Percentiles rank a stretch among this genome's conserved stretches.
Evolutionary conservation across 139 green algal genomes (phyloP).

Genomic region (Yamagishiella unicocca): DNA sequence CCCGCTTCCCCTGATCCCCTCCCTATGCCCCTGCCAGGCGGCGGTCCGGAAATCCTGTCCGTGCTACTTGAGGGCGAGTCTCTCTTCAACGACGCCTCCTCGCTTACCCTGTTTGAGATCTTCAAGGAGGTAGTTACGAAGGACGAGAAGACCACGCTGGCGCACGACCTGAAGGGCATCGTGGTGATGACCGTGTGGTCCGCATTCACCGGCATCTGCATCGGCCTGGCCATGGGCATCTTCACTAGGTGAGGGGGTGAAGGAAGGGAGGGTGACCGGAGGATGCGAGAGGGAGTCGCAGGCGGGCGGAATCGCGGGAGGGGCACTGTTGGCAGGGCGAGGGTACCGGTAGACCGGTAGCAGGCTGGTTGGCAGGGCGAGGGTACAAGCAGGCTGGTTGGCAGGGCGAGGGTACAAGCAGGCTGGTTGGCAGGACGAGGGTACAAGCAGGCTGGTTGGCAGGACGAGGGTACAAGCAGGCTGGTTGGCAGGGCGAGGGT

Average conservation of each 20-base stretch:
- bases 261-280: not conserved
- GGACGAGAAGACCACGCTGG: conserved; percentile 15
- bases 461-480: too few species aligned
- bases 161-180: conserved; percentile 46
- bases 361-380: too few species aligned
- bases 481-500: too few species aligned
- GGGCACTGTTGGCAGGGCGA: too few species aligned
- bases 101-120: conserved; percentile 71
- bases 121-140: conserved; percentile 50
- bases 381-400: too few species aligned
- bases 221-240: conserved; percentile 58
- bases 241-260: conserved; percentile 45
- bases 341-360: too few species aligned
- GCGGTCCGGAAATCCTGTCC: conserved; percentile 80
- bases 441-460: too few species aligned
- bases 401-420: too few species aligned
- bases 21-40: conserved; percentile 54
- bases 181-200: conserved; percentile 50
- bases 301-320: too few species aligned
- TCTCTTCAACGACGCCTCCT: conserved; percentile 88
- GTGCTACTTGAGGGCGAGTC: conserved; percentile 90
- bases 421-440: too few species aligned
- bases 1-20: not conserved
- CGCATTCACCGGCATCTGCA: conserved; percentile 41
- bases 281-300: not conserved